Evolutionary conservation across 2,329 filamentous ascomycete species (phyloP).

Genomic region (Pyrenophora seminiperda): DNA sequence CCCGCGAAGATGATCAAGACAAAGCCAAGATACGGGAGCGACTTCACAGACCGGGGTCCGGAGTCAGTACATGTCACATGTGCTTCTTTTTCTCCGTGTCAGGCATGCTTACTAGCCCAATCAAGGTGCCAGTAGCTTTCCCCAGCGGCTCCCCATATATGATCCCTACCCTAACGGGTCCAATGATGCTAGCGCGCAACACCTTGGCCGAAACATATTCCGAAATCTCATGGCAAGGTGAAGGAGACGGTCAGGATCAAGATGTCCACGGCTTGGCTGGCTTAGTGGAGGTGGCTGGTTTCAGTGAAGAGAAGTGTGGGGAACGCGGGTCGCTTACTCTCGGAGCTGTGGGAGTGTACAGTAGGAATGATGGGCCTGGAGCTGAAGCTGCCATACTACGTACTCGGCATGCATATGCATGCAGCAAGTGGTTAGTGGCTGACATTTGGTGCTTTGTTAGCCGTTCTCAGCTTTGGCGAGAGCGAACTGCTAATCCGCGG

Average conservation of each 20-base stretch:
- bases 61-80: conserved; percentile 1
- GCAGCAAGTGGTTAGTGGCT: not conserved
- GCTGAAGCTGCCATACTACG: not conserved
- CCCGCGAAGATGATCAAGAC: conserved; percentile 60
- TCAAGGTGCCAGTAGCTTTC: conserved; percentile 18
- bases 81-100: not conserved
- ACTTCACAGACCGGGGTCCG: conserved; percentile 6
- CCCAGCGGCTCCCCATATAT: conserved; percentile 17
- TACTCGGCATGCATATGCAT: not conserved
- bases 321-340: conserved; percentile 1
- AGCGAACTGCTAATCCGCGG: no score
- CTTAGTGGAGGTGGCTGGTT: not conserved
- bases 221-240: conserved; percentile 15
- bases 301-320: not conserved
- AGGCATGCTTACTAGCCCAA: conserved; percentile 5
- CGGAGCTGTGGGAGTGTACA: conserved; percentile 16
- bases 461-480: no score
- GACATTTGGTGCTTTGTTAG: not conserved
- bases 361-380: conserved; percentile 7
- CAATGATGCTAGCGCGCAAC: conserved; percentile 18
- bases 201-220: conserved; percentile 17
- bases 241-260: conserved; percentile 20
- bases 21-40: conserved; percentile 55
- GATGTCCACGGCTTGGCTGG: conserved; percentile 12
- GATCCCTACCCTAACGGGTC: conserved; percentile 15